Base-by-base conservation (phyloP, 2,329 filamentous ascomycete genomes). In the Penicillium italicum region DNA sequence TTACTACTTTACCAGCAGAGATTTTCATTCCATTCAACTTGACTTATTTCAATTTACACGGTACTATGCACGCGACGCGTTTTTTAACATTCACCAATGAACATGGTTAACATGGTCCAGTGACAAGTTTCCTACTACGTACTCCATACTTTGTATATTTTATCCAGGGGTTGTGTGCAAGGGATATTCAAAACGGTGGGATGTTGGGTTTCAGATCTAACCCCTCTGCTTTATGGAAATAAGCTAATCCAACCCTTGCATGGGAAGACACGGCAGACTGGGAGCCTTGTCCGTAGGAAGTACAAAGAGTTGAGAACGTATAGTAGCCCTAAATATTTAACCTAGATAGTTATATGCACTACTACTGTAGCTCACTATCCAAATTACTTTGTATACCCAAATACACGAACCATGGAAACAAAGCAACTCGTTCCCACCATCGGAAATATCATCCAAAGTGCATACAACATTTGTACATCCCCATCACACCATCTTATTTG, bases 1-100 rank as follows among this genome's bases (percentile, higher is more conserved):
- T 62, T 63, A 63, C 55, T 31, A 10, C 12, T 38, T 42, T 47
- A 49, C 50, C 50, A 45, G 33, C 52, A 55, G 53, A 55, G 53
- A 55, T 55, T 55, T 53, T 48, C 24, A 11, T 38, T 41, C 41
- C 40, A 43, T 43, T 43, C 44, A 34, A 26, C 34, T 45, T 38
- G 42, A 42, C 48, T 11, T 11, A 11, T 36, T 43, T 42, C 37
- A 20, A 31, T 33, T 5, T 38, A 34, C 49, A 2, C 48, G 41
- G 50, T 52, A 57, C n/a, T n/a, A n/a, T n/a, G n/a, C n/a, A n/a
- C 55, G 50, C 45, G 55, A 48, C 40, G 33, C 46, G 37, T 41
- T 51, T 51, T 36, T 22, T 40, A 38, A 30, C 5, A 42, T 18
- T 22, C 26, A 40, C 18, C 18, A 16, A 18, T 14, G 11, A 11